These are phyloP conservation scores for Typha latifolia DNA, from an alignment of 176 grass and related monocot genomes.

Conservation along the genomic window DNA sequence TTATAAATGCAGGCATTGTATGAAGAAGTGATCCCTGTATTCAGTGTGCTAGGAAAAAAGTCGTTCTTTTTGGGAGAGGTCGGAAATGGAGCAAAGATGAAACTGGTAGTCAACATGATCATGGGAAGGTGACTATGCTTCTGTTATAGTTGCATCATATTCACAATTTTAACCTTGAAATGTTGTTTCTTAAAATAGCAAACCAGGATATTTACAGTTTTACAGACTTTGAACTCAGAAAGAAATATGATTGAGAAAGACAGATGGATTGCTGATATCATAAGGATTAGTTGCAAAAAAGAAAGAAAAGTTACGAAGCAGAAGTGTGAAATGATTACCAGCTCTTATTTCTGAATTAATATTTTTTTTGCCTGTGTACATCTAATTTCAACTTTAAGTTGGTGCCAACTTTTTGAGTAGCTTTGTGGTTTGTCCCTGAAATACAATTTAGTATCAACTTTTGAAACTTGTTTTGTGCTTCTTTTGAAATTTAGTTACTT, in stretches of 20 bases:
- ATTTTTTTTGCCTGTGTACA: too few relatives aligned
- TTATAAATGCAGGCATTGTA: constrained; percentile 51
- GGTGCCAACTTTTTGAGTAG: too few relatives aligned
- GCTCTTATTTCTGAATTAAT: too few relatives aligned
- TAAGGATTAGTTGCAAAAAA: too few relatives aligned
- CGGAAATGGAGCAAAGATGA: constrained; percentile 96
- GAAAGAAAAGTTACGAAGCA: too few relatives aligned
- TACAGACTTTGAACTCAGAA: background rate
- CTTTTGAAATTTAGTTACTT: too few relatives aligned
- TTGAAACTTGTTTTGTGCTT: too few relatives aligned
- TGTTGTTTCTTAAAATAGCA: background rate
- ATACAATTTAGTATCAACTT: too few relatives aligned
- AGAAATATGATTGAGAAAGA: background rate
- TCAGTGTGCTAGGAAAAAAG: constrained; percentile 77
- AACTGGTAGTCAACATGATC: constrained; percentile 97
- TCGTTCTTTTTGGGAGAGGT: constrained; percentile 86
- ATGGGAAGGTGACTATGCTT: constrained; percentile 74
- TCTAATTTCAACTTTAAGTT: too few relatives aligned
- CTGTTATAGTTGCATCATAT: background rate
- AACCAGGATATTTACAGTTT: background rate
- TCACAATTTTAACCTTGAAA: too few relatives aligned
- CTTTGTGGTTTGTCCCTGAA: too few relatives aligned
- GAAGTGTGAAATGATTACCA: too few relatives aligned
- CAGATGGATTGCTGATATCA: background rate
- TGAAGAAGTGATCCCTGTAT: constrained; percentile 71